A percentile compares a stretch with the other conserved stretches of the same genome.
Evolutionary conservation across 1,139 yeast genomes (phyloP).

Genomic region (Ogataea hybrid): DNA sequence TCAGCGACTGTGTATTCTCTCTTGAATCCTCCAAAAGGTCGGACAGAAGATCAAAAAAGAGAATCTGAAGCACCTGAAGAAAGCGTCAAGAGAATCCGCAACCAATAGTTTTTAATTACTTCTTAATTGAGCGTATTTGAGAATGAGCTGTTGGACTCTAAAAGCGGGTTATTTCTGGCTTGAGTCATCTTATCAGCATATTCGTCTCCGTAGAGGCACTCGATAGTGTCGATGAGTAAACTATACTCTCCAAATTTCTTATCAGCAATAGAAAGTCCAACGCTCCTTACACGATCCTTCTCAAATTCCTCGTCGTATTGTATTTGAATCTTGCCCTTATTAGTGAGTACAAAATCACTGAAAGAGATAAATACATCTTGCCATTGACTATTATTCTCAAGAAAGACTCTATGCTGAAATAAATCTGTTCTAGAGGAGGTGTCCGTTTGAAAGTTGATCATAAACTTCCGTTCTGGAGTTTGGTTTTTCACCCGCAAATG

Average conservation of each 20-base stretch:
- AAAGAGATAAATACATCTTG: slow-evolving; percentile 79
- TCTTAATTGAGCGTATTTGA: not conserved
- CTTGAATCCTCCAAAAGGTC: slow-evolving; percentile 13
- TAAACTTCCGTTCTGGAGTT: slow-evolving; percentile 47
- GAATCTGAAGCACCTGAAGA: slow-evolving; percentile 8
- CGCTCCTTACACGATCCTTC: slow-evolving; percentile 62
- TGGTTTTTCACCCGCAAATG: slow-evolving; percentile 63
- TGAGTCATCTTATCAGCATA: slow-evolving; percentile 39
- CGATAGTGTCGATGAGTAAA: slow-evolving; percentile 70
- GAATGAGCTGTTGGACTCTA: not conserved
- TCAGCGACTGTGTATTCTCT: slow-evolving; percentile 17
- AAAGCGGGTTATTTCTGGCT: slow-evolving; percentile 22
- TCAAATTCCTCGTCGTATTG: slow-evolving; percentile 54
- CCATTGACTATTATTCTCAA: slow-evolving; percentile 47
- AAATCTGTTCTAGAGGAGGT: slow-evolving; percentile 76
- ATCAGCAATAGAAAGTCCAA: slow-evolving; percentile 80
- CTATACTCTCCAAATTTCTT: slow-evolving; percentile 76
- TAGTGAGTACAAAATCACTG: slow-evolving; percentile 77
- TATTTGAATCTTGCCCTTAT: slow-evolving; percentile 78
- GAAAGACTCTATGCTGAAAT: slow-evolving; percentile 77
- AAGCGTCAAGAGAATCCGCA: slow-evolving; percentile 5
- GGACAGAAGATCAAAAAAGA: slow-evolving; percentile 2
- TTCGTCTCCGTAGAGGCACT: slow-evolving; percentile 61
- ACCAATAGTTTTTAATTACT: not conserved
- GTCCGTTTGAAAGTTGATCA: slow-evolving; percentile 79